These are phyloP conservation scores for Aristolochia californica DNA, from an alignment of 164 flowering plant species.

Conservation along the genomic window DNA sequence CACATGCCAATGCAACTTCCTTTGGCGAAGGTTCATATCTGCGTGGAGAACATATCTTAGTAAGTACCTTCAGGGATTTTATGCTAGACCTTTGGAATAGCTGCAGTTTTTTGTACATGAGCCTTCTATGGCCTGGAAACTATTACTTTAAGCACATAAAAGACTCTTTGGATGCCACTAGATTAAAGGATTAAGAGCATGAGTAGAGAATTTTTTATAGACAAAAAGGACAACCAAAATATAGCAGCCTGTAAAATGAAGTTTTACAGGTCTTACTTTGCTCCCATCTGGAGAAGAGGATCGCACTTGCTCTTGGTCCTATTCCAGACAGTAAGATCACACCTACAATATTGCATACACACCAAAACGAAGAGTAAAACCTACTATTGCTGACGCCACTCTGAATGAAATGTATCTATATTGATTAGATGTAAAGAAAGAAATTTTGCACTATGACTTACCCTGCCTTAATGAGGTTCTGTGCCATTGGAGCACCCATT, in stretches of 20 bases:
- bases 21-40: conserved; percentile 75
- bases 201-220: too few relatives aligned
- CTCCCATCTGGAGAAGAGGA: conserved; percentile 78
- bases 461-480: conserved; percentile 87
- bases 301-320: conserved; percentile 94
- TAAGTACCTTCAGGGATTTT: neutral
- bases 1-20: conserved; percentile 87
- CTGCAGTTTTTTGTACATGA: too few relatives aligned
- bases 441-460: conserved; percentile 11
- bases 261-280: conserved; percentile 42
- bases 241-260: neutral
- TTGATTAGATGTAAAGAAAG: neutral
- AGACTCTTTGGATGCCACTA: too few relatives aligned
- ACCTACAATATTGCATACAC: conserved; percentile 27
- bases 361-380: neutral
- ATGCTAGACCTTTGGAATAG: too few relatives aligned
- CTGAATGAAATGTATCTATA: too few relatives aligned
- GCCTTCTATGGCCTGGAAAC: too few relatives aligned
- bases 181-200: too few relatives aligned
- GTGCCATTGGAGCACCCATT: conserved; percentile 97
- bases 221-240: too few relatives aligned
- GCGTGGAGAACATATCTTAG: conserved; percentile 9
- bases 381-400: neutral
- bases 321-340: conserved; percentile 92
- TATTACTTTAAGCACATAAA: too few relatives aligned